phyloP scores from a whole-genome alignment of 208 protist genomes.

The Angomonas ambiguus region DNA sequence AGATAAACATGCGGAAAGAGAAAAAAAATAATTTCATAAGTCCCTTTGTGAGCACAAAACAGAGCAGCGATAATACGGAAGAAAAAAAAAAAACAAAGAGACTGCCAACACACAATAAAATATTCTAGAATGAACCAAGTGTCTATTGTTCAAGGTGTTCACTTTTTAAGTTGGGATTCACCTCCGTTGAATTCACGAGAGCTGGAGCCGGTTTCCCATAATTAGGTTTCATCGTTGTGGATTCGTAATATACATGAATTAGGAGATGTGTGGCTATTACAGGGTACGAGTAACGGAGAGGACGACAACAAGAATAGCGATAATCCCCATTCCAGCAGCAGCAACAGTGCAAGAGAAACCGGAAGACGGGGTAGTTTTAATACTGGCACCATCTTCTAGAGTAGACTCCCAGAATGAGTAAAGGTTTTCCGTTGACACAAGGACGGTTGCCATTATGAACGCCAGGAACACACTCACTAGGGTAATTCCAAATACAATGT shows the following conservation, averaged over 20 bases:
- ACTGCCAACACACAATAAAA: too few relatives aligned
- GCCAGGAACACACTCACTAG: constrained; percentile 18
- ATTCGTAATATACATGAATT: neutral
- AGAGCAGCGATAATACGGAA: neutral
- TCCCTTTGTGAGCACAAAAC: too few relatives aligned
- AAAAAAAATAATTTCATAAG: neutral
- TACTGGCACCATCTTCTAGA: constrained; percentile 8
- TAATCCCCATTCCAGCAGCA: constrained; percentile 15
- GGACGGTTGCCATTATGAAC: constrained; percentile 25
- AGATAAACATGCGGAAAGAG: neutral
- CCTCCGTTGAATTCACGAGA: too few relatives aligned
- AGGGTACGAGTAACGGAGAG: constrained; percentile 3
- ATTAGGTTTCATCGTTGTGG: neutral
- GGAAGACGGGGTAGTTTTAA: constrained; percentile 12
- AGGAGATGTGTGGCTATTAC: neutral
- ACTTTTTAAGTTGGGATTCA: too few relatives aligned
- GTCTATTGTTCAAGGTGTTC: too few relatives aligned
- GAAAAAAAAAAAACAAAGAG: neutral
- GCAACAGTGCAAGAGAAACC: constrained; percentile 31
- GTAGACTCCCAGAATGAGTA: constrained; percentile 20
- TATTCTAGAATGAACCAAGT: too few relatives aligned
- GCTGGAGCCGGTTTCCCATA: too few relatives aligned
- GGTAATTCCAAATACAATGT: constrained; percentile 10
- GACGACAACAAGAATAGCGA: constrained; percentile 15
- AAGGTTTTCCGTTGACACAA: constrained; percentile 21